These are phyloP conservation scores for Acer negundo DNA, from an alignment of 345 rosid species.

Conservation along the genomic window DNA sequence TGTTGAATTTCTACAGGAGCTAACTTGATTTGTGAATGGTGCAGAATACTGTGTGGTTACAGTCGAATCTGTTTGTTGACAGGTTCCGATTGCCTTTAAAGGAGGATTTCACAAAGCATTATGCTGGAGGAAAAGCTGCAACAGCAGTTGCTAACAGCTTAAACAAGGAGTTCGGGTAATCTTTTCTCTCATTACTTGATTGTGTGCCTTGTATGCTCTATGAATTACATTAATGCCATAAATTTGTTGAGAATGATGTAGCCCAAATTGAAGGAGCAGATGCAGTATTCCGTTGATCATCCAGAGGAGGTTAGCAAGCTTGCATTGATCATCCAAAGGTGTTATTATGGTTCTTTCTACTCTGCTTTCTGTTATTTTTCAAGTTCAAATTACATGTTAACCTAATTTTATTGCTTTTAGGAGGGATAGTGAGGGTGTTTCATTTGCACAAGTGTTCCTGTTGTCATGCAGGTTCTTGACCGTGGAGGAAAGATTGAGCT, in stretches of 20 bases:
- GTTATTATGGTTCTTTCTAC: constrained; percentile 65
- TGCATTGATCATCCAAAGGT: constrained; percentile 78
- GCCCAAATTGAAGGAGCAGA: constrained; percentile 62
- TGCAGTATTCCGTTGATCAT: constrained; percentile 73
- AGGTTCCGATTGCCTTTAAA: constrained; percentile 63
- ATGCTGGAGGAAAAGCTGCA: constrained; percentile 57
- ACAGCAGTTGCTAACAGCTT: constrained; percentile 52
- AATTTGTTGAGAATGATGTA: constrained; percentile 17
- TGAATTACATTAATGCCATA: not conserved
- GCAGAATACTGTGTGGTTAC: constrained; percentile 66
- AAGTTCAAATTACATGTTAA: not conserved
- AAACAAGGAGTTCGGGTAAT: constrained; percentile 56
- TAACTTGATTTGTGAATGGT: constrained; percentile 9
- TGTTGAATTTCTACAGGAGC: not conserved
- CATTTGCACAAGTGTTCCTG: not conserved
- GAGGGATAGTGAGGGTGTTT: not conserved
- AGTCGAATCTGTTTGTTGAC: constrained; percentile 56
- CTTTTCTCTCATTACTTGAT: not conserved
- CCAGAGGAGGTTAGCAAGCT: constrained; percentile 83
- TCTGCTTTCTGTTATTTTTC: not conserved
- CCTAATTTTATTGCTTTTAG: not conserved
- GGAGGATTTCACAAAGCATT: constrained; percentile 53
- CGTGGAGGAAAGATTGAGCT: constrained; percentile 85
- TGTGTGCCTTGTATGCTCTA: constrained; percentile 1
- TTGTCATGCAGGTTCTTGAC: constrained; percentile 56